A percentile compares a stretch with the other conserved stretches of the same genome.
Evolutionary conservation across 768 basidiomycete genomes (phyloP).

Genomic region (Russula virescens): DNA sequence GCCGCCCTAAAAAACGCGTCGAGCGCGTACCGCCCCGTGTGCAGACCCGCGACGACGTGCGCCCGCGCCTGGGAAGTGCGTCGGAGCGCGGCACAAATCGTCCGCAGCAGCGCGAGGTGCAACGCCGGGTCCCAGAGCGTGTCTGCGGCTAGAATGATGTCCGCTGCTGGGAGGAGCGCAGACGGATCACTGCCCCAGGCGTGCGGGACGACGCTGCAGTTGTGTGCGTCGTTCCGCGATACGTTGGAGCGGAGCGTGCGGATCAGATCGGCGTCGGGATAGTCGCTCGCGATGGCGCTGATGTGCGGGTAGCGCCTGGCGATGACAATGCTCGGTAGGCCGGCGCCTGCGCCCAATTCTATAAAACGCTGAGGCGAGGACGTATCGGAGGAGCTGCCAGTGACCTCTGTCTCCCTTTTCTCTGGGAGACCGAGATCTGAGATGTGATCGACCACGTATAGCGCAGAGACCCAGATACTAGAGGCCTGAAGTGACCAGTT

Average conservation of each 20-base stretch:
- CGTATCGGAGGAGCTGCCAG: neutral
- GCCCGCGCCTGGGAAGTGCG: slow-evolving; percentile 42
- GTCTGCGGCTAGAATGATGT: slow-evolving; percentile 66
- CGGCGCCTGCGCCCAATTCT: slow-evolving; percentile 71
- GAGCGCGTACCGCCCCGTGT: slow-evolving; percentile 71
- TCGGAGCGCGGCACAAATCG: slow-evolving; percentile 45
- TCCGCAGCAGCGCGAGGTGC: slow-evolving; percentile 49
- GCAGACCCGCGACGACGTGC: slow-evolving; percentile 67
- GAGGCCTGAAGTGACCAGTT: slow-evolving; percentile 78
- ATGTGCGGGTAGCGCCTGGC: slow-evolving; percentile 42
- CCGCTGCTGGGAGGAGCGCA: slow-evolving; percentile 30
- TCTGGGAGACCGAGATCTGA: slow-evolving; percentile 37
- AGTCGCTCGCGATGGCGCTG: slow-evolving; percentile 56
- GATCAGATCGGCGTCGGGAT: slow-evolving; percentile 61
- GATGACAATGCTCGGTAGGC: slow-evolving; percentile 65
- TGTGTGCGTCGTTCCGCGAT: slow-evolving; percentile 40
- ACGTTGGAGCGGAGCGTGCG: slow-evolving; percentile 54
- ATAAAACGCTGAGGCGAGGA: slow-evolving; percentile 36
- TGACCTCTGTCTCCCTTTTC: neutral
- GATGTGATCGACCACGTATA: slow-evolving; percentile 62
- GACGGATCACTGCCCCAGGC: slow-evolving; percentile 58
- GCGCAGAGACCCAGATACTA: slow-evolving; percentile 66
- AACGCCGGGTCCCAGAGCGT: slow-evolving; percentile 70
- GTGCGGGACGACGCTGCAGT: slow-evolving; percentile 51
- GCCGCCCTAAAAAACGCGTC: slow-evolving; percentile 49